These are phyloP conservation scores for Drechslerella coelobrocha DNA, from an alignment of 2,329 filamentous ascomycete species.

Conservation along the genomic window DNA sequence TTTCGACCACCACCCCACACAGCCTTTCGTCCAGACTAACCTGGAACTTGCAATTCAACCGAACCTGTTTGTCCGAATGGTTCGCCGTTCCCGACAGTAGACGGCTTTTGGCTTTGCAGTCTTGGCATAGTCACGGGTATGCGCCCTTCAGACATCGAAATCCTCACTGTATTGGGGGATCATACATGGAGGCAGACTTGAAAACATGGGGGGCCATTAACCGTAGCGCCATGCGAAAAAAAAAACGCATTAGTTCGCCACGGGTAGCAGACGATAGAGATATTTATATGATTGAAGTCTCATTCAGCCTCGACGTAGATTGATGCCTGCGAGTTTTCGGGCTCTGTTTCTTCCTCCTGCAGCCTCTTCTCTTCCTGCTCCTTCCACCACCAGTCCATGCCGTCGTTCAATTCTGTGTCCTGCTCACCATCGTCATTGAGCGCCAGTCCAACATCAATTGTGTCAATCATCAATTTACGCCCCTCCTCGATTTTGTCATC, in stretches of 20 bases:
- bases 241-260: too few relatives aligned
- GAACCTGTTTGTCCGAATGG: not conserved
- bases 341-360: conserved; percentile 44
- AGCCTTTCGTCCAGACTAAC: too few relatives aligned
- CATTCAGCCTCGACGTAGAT: conserved; percentile 23
- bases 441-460: conserved; percentile 31
- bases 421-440: conserved; percentile 32
- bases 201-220: too few relatives aligned
- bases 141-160: not conserved
- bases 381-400: conserved; percentile 51
- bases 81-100: not conserved
- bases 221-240: too few relatives aligned
- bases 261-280: too few relatives aligned
- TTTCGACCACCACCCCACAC: conserved; percentile 18
- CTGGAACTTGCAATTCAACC: too few relatives aligned
- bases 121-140: not conserved
- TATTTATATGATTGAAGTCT: too few relatives aligned
- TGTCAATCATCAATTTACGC: conserved; percentile 39
- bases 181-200: too few relatives aligned
- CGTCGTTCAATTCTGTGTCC: conserved; percentile 22
- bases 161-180: too few relatives aligned
- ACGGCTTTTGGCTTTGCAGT: not conserved
- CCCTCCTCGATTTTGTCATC: conserved; percentile 29
- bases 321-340: conserved; percentile 30
- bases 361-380: conserved; percentile 35